Evolutionary conservation across 129 eudicot genomes (phyloP), one percentile per base, ranked within the genome.

Genomic region (Helianthus annuus): DNA sequence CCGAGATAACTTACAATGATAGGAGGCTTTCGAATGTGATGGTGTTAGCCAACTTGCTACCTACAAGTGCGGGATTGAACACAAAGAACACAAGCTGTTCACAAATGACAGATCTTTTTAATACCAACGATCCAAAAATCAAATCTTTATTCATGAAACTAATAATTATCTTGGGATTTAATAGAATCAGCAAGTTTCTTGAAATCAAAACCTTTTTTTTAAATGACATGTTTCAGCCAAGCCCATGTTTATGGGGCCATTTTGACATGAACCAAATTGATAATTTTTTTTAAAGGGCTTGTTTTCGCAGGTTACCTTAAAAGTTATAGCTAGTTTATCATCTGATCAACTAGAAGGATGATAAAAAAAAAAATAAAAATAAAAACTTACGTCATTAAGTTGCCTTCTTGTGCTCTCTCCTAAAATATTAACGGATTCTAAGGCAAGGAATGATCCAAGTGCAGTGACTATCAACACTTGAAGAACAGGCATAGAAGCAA

Each of bases 1-100:
- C 12, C 13, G 36, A 11, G 65, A 59, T 5, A 71, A 76, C 88
- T 79, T 69, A 91, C 99, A 95, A 12, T 38, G 85, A 46, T 38
- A 54, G 36, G 71, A 94, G 71, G 85, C 87, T 86, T 56, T 88
- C 84, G 16, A 42, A 81, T 7, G 99, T 95, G 52, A 95, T 76
- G 45, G 97, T 88, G 44, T 60, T 73, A 48, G 99, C 96, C 59
- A 95, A 71, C 81, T 85, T 90, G 79, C 88, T 82, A 29, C 74
- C 73, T 4, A 95, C 88, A 27, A 95, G 91, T 39, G 99, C 94
- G 8, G 97, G 99, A 74, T 83, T 95, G 63, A 85, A 86, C 48
- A 95, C 97, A 60, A 64, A 95, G 79, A 84, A 95, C 55, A 85
- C 96, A 64, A 88, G 63, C 97, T 91, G 89, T 70, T 64, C 68